A percentile compares a stretch with the other conserved stretches of the same genome.
These are phyloP conservation scores for Flaveria sonorensis DNA, from an alignment of 129 eudicot species.

Conservation along the genomic window DNA sequence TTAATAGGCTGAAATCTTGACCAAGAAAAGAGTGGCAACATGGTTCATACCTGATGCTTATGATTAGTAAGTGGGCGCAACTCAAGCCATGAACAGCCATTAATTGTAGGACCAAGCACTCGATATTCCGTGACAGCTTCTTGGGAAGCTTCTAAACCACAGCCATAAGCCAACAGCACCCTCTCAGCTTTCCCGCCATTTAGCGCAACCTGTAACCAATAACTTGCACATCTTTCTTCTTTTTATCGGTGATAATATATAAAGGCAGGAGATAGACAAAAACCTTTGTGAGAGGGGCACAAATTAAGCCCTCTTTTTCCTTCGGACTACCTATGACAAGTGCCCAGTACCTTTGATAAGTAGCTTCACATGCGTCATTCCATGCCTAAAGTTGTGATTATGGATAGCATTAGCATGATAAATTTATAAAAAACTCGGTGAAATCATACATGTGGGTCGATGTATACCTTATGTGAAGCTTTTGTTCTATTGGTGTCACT, in stretches of 20 bases:
- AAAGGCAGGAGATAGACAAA: conserved; percentile 9
- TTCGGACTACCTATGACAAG: conserved; percentile 85
- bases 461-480: conserved; percentile 53
- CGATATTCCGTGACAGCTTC: conserved; percentile 90
- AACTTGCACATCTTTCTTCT: background rate
- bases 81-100: conserved; percentile 96
- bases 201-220: conserved; percentile 57
- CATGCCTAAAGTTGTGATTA: conserved; percentile 47
- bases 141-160: conserved; percentile 72
- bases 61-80: conserved; percentile 73
- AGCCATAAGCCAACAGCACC: conserved; percentile 68
- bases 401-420: conserved; percentile 7
- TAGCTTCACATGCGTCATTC: conserved; percentile 59
- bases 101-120: conserved; percentile 84
- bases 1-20: background rate
- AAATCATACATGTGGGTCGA: background rate
- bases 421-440: background rate
- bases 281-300: conserved; percentile 90
- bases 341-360: conserved; percentile 82
- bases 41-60: conserved; percentile 76
- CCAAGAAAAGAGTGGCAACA: background rate
- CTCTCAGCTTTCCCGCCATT: conserved; percentile 84
- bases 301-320: conserved; percentile 75
- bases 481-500: conserved; percentile 50
- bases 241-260: background rate